phyloP scores from a whole-genome alignment of 306 rosid species.

The Rubus idaeus region DNA sequence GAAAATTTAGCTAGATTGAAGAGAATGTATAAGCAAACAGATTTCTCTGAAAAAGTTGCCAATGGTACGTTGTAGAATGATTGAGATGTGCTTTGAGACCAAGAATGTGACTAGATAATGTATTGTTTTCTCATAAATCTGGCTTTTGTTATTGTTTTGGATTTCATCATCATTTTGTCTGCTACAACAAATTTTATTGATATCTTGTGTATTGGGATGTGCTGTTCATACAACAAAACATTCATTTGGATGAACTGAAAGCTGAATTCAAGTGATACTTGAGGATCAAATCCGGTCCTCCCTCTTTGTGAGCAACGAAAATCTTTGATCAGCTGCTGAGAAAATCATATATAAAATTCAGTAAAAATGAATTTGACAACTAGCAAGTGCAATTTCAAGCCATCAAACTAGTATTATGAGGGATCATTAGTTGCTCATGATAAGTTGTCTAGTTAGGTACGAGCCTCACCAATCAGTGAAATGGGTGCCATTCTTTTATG shows the following conservation, averaged over 20 bases:
- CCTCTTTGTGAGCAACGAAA: no score
- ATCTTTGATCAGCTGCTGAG: no score
- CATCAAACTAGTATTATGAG: background rate
- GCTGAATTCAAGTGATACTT: background rate
- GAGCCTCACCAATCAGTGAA: background rate
- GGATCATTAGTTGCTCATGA: background rate
- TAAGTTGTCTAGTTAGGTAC: background rate
- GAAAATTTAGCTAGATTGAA: background rate
- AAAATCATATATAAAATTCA: no score
- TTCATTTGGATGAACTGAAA: background rate
- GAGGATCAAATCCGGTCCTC: no score
- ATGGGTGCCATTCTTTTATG: background rate
- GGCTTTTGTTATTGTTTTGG: background rate
- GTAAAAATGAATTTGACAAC: no score
- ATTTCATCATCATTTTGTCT: background rate
- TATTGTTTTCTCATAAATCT: background rate
- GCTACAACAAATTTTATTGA: background rate
- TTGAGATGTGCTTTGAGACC: background rate
- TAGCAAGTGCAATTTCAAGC: no score
- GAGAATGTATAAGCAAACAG: background rate
- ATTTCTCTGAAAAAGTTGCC: background rate
- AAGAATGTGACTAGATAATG: background rate
- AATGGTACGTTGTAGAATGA: background rate
- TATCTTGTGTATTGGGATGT: background rate
- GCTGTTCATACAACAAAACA: background rate